These are phyloP conservation scores for Macrolepiota dolichaula DNA, from an alignment of 768 basidiomycete species.

Conservation along the genomic window DNA sequence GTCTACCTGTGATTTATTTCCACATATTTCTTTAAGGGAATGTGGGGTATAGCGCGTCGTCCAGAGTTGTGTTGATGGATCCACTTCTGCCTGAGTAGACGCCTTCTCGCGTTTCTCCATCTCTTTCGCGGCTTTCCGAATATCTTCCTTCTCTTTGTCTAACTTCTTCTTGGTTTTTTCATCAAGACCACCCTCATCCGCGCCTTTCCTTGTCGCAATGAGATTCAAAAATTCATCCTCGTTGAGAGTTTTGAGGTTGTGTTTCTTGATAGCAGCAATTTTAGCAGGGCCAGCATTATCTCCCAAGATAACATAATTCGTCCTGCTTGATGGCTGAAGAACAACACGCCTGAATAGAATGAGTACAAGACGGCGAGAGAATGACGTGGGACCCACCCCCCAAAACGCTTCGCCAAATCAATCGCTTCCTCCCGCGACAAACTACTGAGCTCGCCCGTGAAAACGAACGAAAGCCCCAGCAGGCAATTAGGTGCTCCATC, in stretches of 20 bases:
- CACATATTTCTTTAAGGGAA: constrained; percentile 85
- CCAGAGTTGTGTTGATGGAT: constrained; percentile 77
- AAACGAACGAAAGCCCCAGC: constrained; percentile 86
- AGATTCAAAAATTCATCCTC: constrained; percentile 88
- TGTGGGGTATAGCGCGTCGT: constrained; percentile 93
- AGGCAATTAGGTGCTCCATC: constrained; percentile 73
- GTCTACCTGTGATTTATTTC: constrained; percentile 91
- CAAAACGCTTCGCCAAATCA: constrained; percentile 89
- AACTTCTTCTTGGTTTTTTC: constrained; percentile 79
- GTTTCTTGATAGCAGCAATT: constrained; percentile 81
- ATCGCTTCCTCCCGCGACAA: constrained; percentile 85
- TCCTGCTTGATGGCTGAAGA: constrained; percentile 83
- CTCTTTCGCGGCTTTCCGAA: constrained; percentile 68
- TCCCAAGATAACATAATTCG: constrained; percentile 86
- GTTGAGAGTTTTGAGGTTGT: constrained; percentile 66
- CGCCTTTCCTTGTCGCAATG: constrained; percentile 68
- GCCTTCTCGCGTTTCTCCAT: constrained; percentile 73
- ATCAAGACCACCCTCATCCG: constrained; percentile 51
- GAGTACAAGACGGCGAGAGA: neutral
- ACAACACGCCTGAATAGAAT: constrained; percentile 67
- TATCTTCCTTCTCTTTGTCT: constrained; percentile 76
- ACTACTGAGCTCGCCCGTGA: constrained; percentile 88
- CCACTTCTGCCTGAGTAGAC: constrained; percentile 34
- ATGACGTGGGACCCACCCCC: constrained; percentile 60
- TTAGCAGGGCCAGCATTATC: constrained; percentile 87